Percentiles rank a stretch among this genome's conserved stretches.
Evolutionary conservation across 208 protist species (phyloP).

Genomic region (Dictyostelium gargantuum): DNA sequence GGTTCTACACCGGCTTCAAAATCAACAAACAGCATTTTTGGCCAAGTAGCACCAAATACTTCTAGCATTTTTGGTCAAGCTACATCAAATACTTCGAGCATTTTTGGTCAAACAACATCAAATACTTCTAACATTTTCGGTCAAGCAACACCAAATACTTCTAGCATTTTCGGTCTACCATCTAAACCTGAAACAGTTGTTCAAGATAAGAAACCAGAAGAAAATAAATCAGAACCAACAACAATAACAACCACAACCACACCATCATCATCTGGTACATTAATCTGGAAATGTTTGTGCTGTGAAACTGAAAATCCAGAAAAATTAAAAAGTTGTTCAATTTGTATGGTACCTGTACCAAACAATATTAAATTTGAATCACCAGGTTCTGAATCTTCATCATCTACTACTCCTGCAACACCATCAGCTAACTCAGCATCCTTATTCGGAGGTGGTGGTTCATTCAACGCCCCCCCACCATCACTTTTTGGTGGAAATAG

Average conservation of each 20-base stretch:
- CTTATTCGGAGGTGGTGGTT: background rate
- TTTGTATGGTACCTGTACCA: background rate
- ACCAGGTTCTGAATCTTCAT: background rate
- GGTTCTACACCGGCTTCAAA: background rate
- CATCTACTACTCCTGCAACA: background rate
- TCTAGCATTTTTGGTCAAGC: background rate
- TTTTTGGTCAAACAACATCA: background rate
- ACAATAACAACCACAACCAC: background rate
- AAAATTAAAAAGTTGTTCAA: background rate
- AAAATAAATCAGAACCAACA: background rate
- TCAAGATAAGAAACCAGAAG: background rate
- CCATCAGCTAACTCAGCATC: background rate
- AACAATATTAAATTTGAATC: background rate
- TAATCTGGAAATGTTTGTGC: constrained; percentile 19
- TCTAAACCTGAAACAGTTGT: background rate
- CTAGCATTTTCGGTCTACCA: background rate
- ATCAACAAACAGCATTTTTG: background rate
- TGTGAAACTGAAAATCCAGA: background rate
- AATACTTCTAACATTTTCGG: background rate
- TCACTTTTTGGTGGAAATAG: background rate
- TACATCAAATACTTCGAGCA: background rate
- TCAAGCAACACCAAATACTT: background rate
- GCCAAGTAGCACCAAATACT: background rate
- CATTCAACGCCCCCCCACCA: background rate
- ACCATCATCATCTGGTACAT: background rate